Percentiles rank a stretch among this genome's conserved stretches.
phyloP scores from a whole-genome alignment of 192 early-diverging fungal species.

The Irineochytrium annulatum region DNA sequence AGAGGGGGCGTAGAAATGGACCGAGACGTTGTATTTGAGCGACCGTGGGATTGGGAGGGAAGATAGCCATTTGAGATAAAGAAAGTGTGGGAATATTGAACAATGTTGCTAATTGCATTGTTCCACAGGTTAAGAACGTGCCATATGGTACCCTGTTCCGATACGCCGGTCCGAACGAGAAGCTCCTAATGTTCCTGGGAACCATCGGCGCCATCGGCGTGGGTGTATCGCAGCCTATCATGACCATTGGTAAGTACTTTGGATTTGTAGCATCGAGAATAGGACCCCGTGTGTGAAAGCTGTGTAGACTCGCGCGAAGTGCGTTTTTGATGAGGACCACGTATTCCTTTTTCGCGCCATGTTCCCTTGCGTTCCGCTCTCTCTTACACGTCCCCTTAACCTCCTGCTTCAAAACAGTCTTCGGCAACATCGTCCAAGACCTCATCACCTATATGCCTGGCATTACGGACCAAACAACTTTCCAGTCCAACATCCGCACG shows the following conservation, averaged over 20 bases:
- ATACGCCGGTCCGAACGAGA: constrained; percentile 22
- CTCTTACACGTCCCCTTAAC: background rate
- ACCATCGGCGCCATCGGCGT: constrained; percentile 16
- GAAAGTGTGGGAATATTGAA: too few relatives aligned
- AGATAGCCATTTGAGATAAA: too few relatives aligned
- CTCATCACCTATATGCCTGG: constrained; percentile 5
- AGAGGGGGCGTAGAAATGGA: too few relatives aligned
- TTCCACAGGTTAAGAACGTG: too few relatives aligned
- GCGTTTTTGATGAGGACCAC: background rate
- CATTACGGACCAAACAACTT: too few relatives aligned
- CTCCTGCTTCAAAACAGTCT: constrained; percentile 9
- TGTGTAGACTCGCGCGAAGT: too few relatives aligned
- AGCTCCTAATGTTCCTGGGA: constrained; percentile 19
- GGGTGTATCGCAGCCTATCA: constrained; percentile 31
- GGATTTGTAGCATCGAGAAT: too few relatives aligned
- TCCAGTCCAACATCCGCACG: constrained; percentile 2
- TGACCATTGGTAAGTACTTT: constrained; percentile 24
- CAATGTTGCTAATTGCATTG: too few relatives aligned
- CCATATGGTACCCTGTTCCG: constrained; percentile 15
- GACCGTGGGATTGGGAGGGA: too few relatives aligned
- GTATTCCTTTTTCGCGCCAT: background rate
- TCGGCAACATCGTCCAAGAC: constrained; percentile 33
- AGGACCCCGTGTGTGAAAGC: too few relatives aligned
- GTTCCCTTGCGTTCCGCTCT: background rate
- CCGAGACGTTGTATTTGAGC: too few relatives aligned